Conservation (phyloP, 371 early-diverging fungal genomes). For the Choanephora cucurbitarum region DNA sequence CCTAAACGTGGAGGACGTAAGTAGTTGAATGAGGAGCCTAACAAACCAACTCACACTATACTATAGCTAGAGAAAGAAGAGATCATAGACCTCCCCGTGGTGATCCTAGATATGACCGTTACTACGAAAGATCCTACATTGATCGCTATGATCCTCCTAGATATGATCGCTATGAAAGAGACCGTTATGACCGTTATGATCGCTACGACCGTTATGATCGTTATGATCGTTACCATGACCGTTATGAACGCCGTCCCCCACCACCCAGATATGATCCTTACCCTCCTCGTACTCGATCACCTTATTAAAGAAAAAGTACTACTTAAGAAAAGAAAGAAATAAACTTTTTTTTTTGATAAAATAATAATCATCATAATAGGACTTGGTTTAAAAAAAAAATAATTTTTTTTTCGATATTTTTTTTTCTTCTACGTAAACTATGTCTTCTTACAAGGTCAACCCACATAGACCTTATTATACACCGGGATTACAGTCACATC, state of each 20-base stretch:
- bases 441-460: constrained; percentile 33
- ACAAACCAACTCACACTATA: too few species aligned
- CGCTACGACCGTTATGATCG: constrained; percentile 53
- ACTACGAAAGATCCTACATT: constrained; percentile 55
- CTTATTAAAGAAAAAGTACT: constrained; percentile 34
- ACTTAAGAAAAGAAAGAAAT: too few species aligned
- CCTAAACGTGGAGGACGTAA: constrained; percentile 60
- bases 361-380: too few species aligned
- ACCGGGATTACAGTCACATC: constrained; percentile 44
- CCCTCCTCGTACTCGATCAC: constrained; percentile 55
- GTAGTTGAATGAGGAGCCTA: too few species aligned
- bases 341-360: too few species aligned
- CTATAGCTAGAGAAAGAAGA: constrained; percentile 35
- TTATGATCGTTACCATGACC: constrained; percentile 53
- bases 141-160: constrained; percentile 58
- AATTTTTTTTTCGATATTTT: constrained; percentile 4
- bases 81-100: constrained; percentile 35
- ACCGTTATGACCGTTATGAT: constrained; percentile 59
- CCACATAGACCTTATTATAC: constrained; percentile 50
- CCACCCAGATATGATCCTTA: constrained; percentile 58
- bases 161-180: constrained; percentile 56
- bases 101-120: constrained; percentile 49
- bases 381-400: neutral
- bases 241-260: constrained; percentile 60
- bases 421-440: constrained; percentile 7